Evolutionary conservation across 805 yeast species (phyloP).

Genomic region (Wickerhamiella shivajii): DNA sequence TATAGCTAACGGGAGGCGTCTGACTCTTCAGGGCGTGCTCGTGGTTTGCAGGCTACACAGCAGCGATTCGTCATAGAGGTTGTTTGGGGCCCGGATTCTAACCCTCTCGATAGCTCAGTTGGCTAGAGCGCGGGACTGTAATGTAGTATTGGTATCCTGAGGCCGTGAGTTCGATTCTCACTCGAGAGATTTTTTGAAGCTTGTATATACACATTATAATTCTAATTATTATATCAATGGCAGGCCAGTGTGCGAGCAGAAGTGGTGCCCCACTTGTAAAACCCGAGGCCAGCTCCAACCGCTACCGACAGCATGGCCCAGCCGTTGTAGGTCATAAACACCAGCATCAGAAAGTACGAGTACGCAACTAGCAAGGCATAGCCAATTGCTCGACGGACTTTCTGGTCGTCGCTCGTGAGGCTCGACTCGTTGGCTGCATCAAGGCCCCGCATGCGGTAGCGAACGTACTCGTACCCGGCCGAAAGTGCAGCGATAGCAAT

Average conservation of each 20-base stretch:
- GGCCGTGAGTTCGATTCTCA: slow-evolving; percentile 26
- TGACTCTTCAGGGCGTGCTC: too few species aligned
- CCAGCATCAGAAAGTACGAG: slow-evolving; percentile 45
- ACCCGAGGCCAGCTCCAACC: slow-evolving; percentile 57
- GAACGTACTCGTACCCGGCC: slow-evolving; percentile 48
- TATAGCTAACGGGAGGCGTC: too few species aligned
- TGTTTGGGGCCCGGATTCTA: too few species aligned
- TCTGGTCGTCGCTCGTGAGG: not conserved
- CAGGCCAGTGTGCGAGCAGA: slow-evolving; percentile 18
- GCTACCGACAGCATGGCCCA: slow-evolving; percentile 70
- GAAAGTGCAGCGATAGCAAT: slow-evolving; percentile 34
- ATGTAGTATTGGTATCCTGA: slow-evolving; percentile 22
- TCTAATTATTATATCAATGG: slow-evolving; percentile 10
- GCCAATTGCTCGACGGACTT: slow-evolving; percentile 13
- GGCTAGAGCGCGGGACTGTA: slow-evolving; percentile 28
- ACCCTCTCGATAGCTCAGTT: slow-evolving; percentile 26
- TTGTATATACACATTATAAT: not conserved
- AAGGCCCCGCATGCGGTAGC: slow-evolving; percentile 18
- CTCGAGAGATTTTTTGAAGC: slow-evolving; percentile 20
- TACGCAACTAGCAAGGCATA: slow-evolving; percentile 20
- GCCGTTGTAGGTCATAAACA: slow-evolving; percentile 75
- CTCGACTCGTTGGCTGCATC: slow-evolving; percentile 12
- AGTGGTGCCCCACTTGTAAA: slow-evolving; percentile 37
- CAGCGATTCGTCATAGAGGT: too few species aligned
- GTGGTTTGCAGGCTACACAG: too few species aligned